These are phyloP conservation scores for Ceratobasidium sp. DNA, from an alignment of 1,284 basidiomycete genomes.

Conservation along the genomic window DNA sequence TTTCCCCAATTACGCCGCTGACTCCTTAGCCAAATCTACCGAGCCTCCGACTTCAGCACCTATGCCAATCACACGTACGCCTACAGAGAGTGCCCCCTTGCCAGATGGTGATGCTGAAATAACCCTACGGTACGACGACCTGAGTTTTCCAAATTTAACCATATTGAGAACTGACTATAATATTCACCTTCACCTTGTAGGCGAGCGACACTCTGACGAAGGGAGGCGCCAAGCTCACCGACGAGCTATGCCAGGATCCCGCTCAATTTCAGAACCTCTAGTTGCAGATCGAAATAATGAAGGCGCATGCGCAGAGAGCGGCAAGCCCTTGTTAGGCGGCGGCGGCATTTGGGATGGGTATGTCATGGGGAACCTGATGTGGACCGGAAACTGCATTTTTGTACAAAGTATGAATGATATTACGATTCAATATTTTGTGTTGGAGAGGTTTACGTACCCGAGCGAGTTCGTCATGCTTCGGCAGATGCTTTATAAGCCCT, in stretches of 20 bases:
- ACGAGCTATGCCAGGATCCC: constrained; percentile 79
- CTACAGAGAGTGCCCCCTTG: constrained; percentile 30
- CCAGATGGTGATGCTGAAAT: constrained; percentile 5
- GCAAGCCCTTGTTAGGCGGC: constrained; percentile 53
- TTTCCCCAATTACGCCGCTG: constrained; percentile 47
- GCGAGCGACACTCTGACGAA: constrained; percentile 58
- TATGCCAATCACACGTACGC: constrained; percentile 52
- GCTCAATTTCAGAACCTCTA: constrained; percentile 85
- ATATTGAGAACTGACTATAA: background rate
- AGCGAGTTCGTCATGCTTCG: no score
- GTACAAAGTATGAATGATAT: constrained; percentile 18
- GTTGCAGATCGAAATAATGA: constrained; percentile 80
- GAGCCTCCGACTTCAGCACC: constrained; percentile 54
- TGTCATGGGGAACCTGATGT: background rate
- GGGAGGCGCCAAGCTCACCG: constrained; percentile 73
- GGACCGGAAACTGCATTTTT: constrained; percentile 29
- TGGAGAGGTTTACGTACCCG: no score
- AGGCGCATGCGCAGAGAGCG: constrained; percentile 79
- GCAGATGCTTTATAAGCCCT: no score
- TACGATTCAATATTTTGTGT: background rate
- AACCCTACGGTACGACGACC: constrained; percentile 14
- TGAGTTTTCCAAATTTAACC: constrained; percentile 5
- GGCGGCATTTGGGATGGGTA: constrained; percentile 1
- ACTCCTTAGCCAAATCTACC: constrained; percentile 54
- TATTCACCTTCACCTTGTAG: background rate